Evolutionary conservation across 2,329 filamentous ascomycete species (phyloP), one percentile per base, ranked within the genome.

Genomic region (Arthrobotrys pseudoclavata): DNA sequence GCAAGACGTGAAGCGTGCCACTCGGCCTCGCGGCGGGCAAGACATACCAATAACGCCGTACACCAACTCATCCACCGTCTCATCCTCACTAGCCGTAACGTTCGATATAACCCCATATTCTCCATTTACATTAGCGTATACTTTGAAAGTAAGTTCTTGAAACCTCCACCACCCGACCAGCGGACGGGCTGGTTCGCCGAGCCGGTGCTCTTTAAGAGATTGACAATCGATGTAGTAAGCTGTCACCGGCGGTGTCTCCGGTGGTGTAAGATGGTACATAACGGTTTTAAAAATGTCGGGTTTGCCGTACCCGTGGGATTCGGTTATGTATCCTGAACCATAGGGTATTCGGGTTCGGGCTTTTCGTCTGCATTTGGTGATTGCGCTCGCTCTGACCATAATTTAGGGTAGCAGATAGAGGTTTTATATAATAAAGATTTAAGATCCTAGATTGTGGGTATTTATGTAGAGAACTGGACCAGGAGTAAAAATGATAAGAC

Each of bases 161-260:
- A 37, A 57, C 9, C 52, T 34, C 52, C 52, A 57, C 18, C 29
- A n/a, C n/a, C 2, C 29, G 31, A 22, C 3, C 9, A 3, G 2
- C 18, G 31, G n/a, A 3, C 31, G 52, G 12, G 20, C 10, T 10
- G 18, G 0, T 26, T 60, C 10, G 5, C 22, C 18, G 2, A 57
- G 20, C 20, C 55, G 31, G 20, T 42, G 55, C 12, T 42, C 34
- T 20, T 9, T 2, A 2, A 60, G 34, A 6, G 55, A 40, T 18
- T 18, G 31, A n/a, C 26, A 42, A 42, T 60, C 34, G 34, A 60
- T 60, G n/a, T 24, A 40, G 6, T 60, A 60, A 13, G 10, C 55
- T 7, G 55, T 60, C 2, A 60, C 55, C 18, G 13, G 1, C 12
- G 55, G 20, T 1, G 20, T 18, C n/a, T 45, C 18, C 13, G 55